phyloP scores from a whole-genome alignment of 2,329 filamentous ascomycete species.

The Stagonosporopsis cucurbitacearum region DNA sequence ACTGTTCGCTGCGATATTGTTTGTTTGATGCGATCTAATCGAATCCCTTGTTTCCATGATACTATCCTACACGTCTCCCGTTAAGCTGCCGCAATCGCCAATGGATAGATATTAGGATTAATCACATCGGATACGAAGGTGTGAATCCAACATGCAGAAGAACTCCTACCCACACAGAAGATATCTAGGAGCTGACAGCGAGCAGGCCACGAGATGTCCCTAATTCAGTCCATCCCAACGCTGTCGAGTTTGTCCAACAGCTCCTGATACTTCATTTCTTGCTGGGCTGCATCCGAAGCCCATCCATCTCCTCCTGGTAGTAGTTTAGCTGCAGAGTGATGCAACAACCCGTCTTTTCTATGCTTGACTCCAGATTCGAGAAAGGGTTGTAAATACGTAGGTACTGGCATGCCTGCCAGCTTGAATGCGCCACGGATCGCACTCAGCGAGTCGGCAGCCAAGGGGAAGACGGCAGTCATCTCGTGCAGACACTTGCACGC shows the following conservation, averaged over 20 bases:
- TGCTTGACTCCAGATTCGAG: neutral
- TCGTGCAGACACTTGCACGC: constrained; percentile 3
- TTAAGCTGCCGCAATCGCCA: too few species aligned
- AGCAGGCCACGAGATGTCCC: too few species aligned
- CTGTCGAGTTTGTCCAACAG: neutral
- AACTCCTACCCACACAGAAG: too few species aligned
- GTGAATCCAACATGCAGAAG: too few species aligned
- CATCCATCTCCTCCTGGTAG: neutral
- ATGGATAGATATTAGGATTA: too few species aligned
- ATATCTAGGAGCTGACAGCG: too few species aligned
- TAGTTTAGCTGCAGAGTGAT: neutral
- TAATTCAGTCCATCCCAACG: neutral
- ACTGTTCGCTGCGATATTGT: too few species aligned
- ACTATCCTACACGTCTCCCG: too few species aligned
- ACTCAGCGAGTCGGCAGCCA: neutral
- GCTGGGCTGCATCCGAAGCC: neutral
- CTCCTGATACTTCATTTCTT: neutral
- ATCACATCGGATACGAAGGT: too few species aligned
- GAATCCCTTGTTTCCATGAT: neutral
- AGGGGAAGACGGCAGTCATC: neutral
- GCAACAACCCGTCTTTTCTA: neutral
- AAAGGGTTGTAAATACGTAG: neutral
- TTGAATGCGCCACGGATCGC: constrained; percentile 2
- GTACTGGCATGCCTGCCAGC: neutral
- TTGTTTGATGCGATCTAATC: neutral